Percentiles rank a stretch among this genome's conserved stretches.
Evolutionary conservation across 345 rosid species (phyloP).

Genomic region (Moringa oleifera): DNA sequence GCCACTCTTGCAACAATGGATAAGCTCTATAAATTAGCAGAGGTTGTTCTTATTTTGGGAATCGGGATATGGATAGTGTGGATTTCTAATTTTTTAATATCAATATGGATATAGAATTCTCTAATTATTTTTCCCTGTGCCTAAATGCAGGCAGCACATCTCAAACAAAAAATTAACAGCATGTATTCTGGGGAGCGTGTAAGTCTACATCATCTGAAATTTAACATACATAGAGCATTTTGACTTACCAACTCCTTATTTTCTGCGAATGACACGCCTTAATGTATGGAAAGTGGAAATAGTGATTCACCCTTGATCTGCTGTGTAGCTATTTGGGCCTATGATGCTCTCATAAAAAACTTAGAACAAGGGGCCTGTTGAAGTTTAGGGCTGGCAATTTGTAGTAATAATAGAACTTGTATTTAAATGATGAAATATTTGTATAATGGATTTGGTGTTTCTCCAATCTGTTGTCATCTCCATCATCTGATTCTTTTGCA

Average conservation of each 20-base stretch:
- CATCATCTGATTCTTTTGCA: constrained; percentile 6
- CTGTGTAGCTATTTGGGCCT: neutral
- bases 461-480: neutral
- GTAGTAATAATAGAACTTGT: neutral
- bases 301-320: neutral
- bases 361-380: too few relatives aligned
- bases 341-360: neutral
- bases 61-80: neutral
- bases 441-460: neutral
- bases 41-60: constrained; percentile 33
- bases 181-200: constrained; percentile 89
- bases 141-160: constrained; percentile 56
- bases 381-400: too few relatives aligned
- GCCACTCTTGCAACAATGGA: constrained; percentile 60
- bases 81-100: constrained; percentile 1
- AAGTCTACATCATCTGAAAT: constrained; percentile 20
- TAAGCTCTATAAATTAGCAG: constrained; percentile 68
- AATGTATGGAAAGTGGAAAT: neutral
- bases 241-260: too few relatives aligned
- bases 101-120: neutral
- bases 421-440: too few relatives aligned
- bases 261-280: neutral
- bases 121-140: constrained; percentile 1
- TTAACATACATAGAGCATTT: neutral
- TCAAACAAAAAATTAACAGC: constrained; percentile 61